A percentile compares a stretch with the other conserved stretches of the same genome.
These are phyloP conservation scores for Blastosporella zonata DNA, from an alignment of 1,284 basidiomycete genomes.

Conservation along the genomic window DNA sequence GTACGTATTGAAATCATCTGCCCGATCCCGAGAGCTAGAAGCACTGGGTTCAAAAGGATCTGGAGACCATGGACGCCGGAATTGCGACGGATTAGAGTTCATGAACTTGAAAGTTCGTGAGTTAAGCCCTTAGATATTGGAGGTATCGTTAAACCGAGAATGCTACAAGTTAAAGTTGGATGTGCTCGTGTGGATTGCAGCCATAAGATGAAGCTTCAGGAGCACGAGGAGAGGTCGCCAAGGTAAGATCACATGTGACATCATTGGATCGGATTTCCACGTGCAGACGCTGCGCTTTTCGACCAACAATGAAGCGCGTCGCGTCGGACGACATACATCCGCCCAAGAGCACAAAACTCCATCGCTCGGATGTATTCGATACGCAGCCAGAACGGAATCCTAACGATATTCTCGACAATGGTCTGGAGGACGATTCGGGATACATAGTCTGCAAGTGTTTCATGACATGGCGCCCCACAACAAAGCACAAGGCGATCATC, in stretches of 20 bases:
- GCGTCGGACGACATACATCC: neutral
- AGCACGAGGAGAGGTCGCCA: neutral
- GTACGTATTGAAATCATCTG: slow-evolving; percentile 9
- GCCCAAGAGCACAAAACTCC: slow-evolving; percentile 13
- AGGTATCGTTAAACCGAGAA: no score
- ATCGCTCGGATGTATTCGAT: slow-evolving; percentile 11
- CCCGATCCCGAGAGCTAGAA: slow-evolving; percentile 10
- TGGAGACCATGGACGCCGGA: slow-evolving; percentile 62
- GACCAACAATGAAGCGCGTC: slow-evolving; percentile 15
- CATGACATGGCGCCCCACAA: slow-evolving; percentile 40
- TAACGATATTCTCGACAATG: slow-evolving; percentile 15
- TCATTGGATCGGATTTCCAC: neutral
- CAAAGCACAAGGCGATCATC: slow-evolving; percentile 22
- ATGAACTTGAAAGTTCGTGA: slow-evolving; percentile 29
- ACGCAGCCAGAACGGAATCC: slow-evolving; percentile 13
- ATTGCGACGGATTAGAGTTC: slow-evolving; percentile 44
- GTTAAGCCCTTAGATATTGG: no score
- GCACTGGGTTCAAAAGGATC: slow-evolving; percentile 50
- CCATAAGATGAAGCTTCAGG: neutral
- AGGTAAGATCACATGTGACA: neutral
- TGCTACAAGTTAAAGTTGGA: neutral
- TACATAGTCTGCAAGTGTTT: slow-evolving; percentile 39
- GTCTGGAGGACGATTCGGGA: slow-evolving; percentile 25
- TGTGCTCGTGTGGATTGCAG: neutral
- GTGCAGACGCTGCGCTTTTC: slow-evolving; percentile 7